Percentiles rank a stretch among this genome's conserved stretches.
phyloP scores from a whole-genome alignment of 805 yeast species.

The Metschnikowia vanudenii region DNA sequence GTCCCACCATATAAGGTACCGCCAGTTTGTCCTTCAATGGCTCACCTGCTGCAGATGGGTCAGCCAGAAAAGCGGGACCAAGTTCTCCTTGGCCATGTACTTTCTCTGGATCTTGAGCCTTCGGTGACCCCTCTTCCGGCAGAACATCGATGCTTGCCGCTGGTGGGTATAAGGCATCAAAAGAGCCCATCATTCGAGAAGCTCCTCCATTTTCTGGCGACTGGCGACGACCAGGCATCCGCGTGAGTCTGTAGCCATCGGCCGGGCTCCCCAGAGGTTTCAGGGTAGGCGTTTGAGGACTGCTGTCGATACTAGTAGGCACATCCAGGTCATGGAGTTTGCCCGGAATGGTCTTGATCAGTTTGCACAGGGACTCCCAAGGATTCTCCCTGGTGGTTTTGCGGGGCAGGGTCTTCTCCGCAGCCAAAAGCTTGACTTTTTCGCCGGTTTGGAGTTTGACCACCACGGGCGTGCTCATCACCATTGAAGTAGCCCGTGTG shows the following conservation, averaged over 20 bases:
- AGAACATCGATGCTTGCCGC: not conserved
- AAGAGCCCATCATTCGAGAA: not conserved
- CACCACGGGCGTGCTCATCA: conserved; percentile 5
- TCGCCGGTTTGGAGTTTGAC: conserved; percentile 13
- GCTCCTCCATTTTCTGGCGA: not conserved
- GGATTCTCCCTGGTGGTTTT: not conserved
- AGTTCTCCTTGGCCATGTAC: not conserved
- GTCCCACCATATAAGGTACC: no score
- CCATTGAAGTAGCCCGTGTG: not conserved
- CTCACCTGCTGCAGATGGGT: no score
- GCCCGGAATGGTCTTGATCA: conserved; percentile 6
- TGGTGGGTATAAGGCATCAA: not conserved
- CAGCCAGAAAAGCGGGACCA: no score
- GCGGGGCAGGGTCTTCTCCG: conserved; percentile 1
- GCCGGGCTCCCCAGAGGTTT: not conserved
- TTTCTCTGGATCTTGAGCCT: not conserved
- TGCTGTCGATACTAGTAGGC: conserved; percentile 1
- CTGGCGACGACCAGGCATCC: not conserved
- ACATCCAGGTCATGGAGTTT: not conserved
- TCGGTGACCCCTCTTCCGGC: not conserved
- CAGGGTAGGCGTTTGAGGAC: not conserved
- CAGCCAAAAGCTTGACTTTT: conserved; percentile 10
- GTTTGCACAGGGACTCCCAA: conserved; percentile 4
- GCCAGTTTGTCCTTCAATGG: no score
- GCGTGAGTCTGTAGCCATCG: not conserved